phyloP scores from a whole-genome alignment of 139 green algal species.

The Chlorella sp. region DNA sequence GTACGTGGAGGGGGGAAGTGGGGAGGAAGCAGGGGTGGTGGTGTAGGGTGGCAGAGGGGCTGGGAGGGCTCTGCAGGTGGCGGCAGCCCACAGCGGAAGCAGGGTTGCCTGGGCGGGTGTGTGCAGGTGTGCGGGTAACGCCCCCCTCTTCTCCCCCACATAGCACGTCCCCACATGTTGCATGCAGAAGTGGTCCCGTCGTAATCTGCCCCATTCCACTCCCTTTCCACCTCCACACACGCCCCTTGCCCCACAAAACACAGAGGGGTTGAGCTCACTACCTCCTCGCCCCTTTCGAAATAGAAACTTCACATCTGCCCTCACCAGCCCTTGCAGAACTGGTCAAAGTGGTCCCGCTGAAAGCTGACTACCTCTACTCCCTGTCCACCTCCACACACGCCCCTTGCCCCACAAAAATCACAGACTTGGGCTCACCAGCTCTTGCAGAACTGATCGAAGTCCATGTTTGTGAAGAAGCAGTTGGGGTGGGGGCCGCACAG shows the following conservation, averaged over 20 bases:
- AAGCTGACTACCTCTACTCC: too few relatives aligned
- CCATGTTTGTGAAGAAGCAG: constrained; percentile 7
- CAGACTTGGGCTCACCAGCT: constrained; percentile 7
- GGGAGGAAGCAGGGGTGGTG: not conserved
- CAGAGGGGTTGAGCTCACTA: not conserved
- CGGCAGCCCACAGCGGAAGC: not conserved
- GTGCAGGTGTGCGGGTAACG: not conserved
- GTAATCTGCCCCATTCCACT: too few relatives aligned
- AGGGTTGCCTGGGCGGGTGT: not conserved
- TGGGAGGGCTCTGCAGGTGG: too few relatives aligned
- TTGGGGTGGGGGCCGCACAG: constrained; percentile 46
- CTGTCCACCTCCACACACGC: too few relatives aligned
- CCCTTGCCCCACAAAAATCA: not conserved
- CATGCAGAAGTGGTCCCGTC: too few relatives aligned
- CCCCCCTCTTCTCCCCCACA: too few relatives aligned
- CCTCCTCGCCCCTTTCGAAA: too few relatives aligned
- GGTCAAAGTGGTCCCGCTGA: too few relatives aligned
- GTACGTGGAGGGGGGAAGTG: not conserved
- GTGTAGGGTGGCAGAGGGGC: too few relatives aligned
- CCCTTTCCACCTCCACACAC: too few relatives aligned
- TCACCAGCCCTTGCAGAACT: not conserved
- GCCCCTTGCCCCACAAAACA: too few relatives aligned
- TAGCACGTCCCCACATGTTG: not conserved
- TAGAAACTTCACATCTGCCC: too few relatives aligned
- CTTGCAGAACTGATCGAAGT: constrained; percentile 23